Evolutionary conservation across 2,329 filamentous ascomycete genomes (phyloP).

Genomic region (Arthrobotrys pseudoclavata): DNA sequence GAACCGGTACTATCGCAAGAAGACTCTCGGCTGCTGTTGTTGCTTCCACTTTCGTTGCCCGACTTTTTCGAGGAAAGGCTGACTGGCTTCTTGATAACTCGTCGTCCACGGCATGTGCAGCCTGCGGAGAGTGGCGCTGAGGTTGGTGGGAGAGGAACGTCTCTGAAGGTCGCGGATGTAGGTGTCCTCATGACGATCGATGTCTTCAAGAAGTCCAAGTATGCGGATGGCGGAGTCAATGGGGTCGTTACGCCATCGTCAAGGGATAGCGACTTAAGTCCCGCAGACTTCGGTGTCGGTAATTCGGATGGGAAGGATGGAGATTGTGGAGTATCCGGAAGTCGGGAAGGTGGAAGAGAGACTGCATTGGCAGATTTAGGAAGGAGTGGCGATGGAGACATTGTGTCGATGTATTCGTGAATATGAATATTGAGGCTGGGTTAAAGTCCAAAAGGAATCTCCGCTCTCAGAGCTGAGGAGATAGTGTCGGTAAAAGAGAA

Average conservation of each 20-base stretch:
- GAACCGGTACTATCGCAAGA: constrained; percentile 71
- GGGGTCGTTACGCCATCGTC: constrained; percentile 80
- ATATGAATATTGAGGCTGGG: background rate
- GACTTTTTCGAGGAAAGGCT: constrained; percentile 56
- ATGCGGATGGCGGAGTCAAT: constrained; percentile 89
- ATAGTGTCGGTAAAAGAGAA: constrained; percentile 7
- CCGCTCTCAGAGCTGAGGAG: constrained; percentile 15
- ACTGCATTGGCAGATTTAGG: constrained; percentile 53
- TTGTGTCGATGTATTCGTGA: constrained; percentile 5
- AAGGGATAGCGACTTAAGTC: constrained; percentile 52
- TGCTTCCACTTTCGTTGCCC: constrained; percentile 64
- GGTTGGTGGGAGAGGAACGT: constrained; percentile 68
- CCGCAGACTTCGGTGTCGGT: constrained; percentile 52
- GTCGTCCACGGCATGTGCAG: constrained; percentile 69
- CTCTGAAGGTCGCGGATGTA: constrained; percentile 69
- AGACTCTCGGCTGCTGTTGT: constrained; percentile 67
- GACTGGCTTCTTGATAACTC: constrained; percentile 66
- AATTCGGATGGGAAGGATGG: constrained; percentile 54
- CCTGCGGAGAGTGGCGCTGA: constrained; percentile 66
- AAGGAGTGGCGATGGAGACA: constrained; percentile 56
- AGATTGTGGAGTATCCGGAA: constrained; percentile 51
- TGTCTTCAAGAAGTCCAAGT: constrained; percentile 91
- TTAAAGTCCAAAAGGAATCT: constrained; percentile 1
- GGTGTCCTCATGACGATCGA: constrained; percentile 81
- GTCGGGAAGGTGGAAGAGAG: constrained; percentile 35